Percentiles rank a stretch among this genome's conserved stretches.
phyloP scores from a whole-genome alignment of 2,329 filamentous ascomycete species.

The Dissoconium aciculare region DNA sequence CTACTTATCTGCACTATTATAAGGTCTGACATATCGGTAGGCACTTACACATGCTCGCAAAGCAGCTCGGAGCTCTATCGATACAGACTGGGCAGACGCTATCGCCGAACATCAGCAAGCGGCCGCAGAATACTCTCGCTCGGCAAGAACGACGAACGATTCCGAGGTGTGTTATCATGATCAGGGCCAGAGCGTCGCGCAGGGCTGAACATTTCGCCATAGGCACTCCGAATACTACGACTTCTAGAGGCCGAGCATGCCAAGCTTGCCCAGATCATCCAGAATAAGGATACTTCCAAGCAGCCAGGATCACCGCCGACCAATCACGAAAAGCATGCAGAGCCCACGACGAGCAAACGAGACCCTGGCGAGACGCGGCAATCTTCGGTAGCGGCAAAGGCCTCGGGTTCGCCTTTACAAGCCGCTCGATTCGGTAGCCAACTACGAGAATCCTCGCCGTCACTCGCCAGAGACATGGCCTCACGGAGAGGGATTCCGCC shows the following conservation, averaged over 20 bases:
- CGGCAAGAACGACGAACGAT: constrained; percentile 56
- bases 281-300: constrained; percentile 37
- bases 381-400: constrained; percentile 6
- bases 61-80: constrained; percentile 56
- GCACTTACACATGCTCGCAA: constrained; percentile 82
- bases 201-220: constrained; percentile 32
- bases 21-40: constrained; percentile 28
- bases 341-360: constrained; percentile 29
- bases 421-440: constrained; percentile 14
- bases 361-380: constrained; percentile 10
- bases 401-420: constrained; percentile 14
- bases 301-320: not conserved
- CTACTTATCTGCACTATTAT: not conserved
- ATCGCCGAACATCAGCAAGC: constrained; percentile 79
- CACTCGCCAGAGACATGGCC: constrained; percentile 26
- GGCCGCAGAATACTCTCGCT: constrained; percentile 74
- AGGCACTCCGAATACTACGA: constrained; percentile 70
- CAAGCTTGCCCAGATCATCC: constrained; percentile 66
- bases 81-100: constrained; percentile 60
- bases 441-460: constrained; percentile 22
- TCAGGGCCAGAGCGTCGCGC: not conserved
- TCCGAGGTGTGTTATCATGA: constrained; percentile 31
- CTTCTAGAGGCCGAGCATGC: constrained; percentile 81
- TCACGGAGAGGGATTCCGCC: constrained; percentile 24
- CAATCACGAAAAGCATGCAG: constrained; percentile 3